phyloP scores from a whole-genome alignment of 2,329 filamentous ascomycete species.

The Pleomassaria siparia region DNA sequence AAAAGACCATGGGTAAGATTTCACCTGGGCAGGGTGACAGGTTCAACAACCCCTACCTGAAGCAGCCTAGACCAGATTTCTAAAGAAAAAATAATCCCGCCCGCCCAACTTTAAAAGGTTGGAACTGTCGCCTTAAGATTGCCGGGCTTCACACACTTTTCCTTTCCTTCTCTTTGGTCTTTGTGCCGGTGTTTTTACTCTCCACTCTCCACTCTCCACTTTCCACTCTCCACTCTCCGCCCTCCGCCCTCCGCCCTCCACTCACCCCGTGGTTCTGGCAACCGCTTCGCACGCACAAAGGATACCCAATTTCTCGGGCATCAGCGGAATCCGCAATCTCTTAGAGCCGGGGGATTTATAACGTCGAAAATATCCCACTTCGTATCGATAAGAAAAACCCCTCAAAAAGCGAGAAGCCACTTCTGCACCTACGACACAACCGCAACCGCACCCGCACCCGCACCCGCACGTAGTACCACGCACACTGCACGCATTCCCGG shows the following conservation, averaged over 20 bases:
- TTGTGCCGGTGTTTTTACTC: slow-evolving; percentile 14
- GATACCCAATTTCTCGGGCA: neutral
- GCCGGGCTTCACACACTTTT: slow-evolving; percentile 3
- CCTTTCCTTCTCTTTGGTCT: slow-evolving; percentile 14
- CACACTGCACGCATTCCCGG: slow-evolving; percentile 5
- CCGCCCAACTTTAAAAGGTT: slow-evolving; percentile 20
- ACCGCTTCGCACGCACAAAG: neutral
- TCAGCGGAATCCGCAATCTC: neutral
- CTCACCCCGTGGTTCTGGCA: slow-evolving; percentile 4
- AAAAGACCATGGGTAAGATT: no score
- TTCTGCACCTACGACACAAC: slow-evolving; percentile 8
- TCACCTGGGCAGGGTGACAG: neutral
- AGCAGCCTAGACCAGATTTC: neutral
- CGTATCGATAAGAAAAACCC: slow-evolving; percentile 38
- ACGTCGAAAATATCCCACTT: slow-evolving; percentile 13
- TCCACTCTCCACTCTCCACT: slow-evolving; percentile 11
- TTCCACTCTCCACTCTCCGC: slow-evolving; percentile 11
- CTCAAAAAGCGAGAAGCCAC: slow-evolving; percentile 22
- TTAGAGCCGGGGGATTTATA: slow-evolving; percentile 6
- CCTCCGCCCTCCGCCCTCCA: slow-evolving; percentile 11
- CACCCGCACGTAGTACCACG: slow-evolving; percentile 1
- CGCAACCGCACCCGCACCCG: slow-evolving; percentile 5
- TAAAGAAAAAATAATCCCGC: neutral
- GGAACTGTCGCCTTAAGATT: neutral
- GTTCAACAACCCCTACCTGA: neutral